Percentiles rank a stretch among this genome's conserved stretches.
Conservation (phyloP, 352 stramenopile species). For the Poterioochromonas sp. region DNA sequence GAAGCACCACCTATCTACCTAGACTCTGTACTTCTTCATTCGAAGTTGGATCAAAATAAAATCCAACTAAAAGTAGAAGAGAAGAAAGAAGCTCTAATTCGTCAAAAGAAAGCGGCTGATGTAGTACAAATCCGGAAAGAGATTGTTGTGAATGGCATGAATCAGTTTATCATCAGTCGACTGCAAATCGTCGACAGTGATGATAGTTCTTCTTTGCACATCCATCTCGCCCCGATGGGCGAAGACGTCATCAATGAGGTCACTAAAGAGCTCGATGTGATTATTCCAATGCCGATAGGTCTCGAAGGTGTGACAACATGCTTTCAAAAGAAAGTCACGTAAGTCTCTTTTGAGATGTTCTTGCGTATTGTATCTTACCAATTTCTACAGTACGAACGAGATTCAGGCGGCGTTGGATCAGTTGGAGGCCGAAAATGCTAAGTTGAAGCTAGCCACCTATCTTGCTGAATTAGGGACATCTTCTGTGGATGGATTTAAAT, state of each 20-base stretch:
- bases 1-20: not conserved
- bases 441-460: not conserved
- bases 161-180: not conserved
- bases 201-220: not conserved
- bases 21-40: not conserved
- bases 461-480: not conserved
- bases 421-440: not conserved
- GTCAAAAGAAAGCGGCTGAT: not conserved
- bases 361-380: not conserved
- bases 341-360: not conserved
- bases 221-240: not conserved
- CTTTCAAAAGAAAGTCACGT: constrained; percentile 11
- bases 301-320: not conserved
- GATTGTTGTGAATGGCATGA: not conserved
- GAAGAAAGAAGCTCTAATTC: not conserved
- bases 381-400: not conserved
- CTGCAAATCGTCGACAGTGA: not conserved
- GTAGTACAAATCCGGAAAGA: not conserved
- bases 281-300: not conserved
- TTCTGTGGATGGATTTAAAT: constrained; percentile 5
- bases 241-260: not conserved
- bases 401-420: not conserved
- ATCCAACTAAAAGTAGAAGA: not conserved
- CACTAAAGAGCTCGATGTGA: not conserved
- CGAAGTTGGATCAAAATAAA: not conserved